Percentiles rank a stretch among this genome's conserved stretches.
Evolutionary conservation across 2,329 filamentous ascomycete genomes (phyloP).

Genomic region (Paracoccidioides brasiliensis): DNA sequence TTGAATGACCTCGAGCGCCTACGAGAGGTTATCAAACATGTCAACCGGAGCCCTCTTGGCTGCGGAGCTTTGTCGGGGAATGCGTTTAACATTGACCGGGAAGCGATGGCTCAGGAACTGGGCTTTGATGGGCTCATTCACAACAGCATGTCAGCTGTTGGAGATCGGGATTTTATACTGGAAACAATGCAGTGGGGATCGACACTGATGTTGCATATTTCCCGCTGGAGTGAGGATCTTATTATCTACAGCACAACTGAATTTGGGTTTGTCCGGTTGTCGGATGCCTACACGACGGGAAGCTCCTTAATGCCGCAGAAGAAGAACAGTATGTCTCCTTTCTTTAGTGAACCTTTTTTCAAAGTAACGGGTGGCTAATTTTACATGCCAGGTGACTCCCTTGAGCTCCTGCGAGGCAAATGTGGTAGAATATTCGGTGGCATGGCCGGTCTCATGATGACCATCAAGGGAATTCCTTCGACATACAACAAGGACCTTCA

Average conservation of each 20-base stretch:
- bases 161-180: conserved; percentile 68
- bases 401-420: conserved; percentile 67
- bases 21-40: conserved; percentile 56
- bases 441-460: conserved; percentile 68
- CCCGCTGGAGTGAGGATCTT: conserved; percentile 70
- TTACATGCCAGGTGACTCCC: conserved; percentile 38
- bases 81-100: conserved; percentile 67
- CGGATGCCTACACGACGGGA: conserved; percentile 69
- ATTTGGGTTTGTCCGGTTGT: conserved; percentile 62
- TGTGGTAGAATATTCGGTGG: conserved; percentile 64
- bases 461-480: conserved; percentile 59
- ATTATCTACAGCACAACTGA: conserved; percentile 69
- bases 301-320: conserved; percentile 71
- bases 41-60: conserved; percentile 59
- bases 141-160: conserved; percentile 66
- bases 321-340: conserved; percentile 46
- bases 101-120: conserved; percentile 64
- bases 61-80: conserved; percentile 71
- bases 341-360: neutral
- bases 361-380: neutral
- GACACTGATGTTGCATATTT: conserved; percentile 68
- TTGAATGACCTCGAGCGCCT: conserved; percentile 63
- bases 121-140: conserved; percentile 62
- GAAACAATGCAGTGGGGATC: conserved; percentile 71
- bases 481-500: conserved; percentile 92